Evolutionary conservation across 2,329 filamentous ascomycete species (phyloP).

Genomic region (Nakataea oryzae): DNA sequence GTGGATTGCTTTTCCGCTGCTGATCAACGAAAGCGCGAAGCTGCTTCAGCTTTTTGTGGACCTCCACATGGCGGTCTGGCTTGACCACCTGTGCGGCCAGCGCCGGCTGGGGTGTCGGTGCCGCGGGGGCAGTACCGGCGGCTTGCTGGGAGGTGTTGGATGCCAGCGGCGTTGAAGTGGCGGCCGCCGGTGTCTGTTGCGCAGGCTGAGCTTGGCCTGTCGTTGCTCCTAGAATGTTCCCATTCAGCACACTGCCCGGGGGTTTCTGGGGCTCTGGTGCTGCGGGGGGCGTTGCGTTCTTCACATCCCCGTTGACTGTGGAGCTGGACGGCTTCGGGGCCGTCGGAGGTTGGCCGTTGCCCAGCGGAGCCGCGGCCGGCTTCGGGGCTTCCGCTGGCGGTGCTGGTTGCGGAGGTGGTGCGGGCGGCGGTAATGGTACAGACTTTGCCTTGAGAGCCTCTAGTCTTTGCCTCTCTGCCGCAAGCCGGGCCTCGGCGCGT

Average conservation of each 20-base stretch:
- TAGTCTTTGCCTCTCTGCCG: conserved; percentile 13
- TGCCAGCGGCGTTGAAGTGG: not conserved
- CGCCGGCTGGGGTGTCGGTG: conserved; percentile 1
- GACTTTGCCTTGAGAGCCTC: conserved; percentile 20
- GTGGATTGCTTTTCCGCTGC: conserved; percentile 42
- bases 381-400: conserved; percentile 5
- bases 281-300: not conserved
- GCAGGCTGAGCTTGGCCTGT: not conserved
- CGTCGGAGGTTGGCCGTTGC: not conserved
- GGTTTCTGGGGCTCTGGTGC: not conserved
- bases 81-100: conserved; percentile 6
- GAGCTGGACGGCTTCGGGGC: not conserved
- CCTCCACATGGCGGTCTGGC: conserved; percentile 36
- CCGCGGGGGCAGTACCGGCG: not conserved
- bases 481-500: conserved; percentile 13
- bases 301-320: not conserved
- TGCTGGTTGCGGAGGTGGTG: conserved; percentile 9
- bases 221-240: not conserved
- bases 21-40: conserved; percentile 34
- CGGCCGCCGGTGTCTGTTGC: not conserved
- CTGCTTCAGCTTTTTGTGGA: conserved; percentile 60
- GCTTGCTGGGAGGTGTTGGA: not conserved
- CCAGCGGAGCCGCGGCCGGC: not conserved
- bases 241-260: not conserved
- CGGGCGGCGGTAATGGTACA: conserved; percentile 13